Conservation (phyloP, 2,329 filamentous ascomycete species). For the Penicillium sp. region DNA sequence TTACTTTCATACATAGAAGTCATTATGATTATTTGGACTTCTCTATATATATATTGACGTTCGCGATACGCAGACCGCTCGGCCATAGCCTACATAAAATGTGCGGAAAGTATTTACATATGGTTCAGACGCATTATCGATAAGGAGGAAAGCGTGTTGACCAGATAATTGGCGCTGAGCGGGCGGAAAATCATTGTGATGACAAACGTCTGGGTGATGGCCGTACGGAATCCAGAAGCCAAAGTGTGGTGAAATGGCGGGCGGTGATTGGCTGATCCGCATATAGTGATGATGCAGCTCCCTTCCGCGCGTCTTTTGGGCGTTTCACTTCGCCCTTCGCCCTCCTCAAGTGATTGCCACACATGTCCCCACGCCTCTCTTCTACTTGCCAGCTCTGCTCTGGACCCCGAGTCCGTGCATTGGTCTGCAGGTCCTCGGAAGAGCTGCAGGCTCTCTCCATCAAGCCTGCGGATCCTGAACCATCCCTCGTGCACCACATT, state of each 20-base stretch:
- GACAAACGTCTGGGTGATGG: background rate
- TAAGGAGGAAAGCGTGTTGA: background rate
- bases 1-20: no score
- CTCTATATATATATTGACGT: no score
- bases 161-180: background rate
- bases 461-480: background rate
- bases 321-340: slow-evolving; percentile 5
- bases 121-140: background rate
- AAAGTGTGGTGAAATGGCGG: slow-evolving; percentile 26
- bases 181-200: slow-evolving; percentile 5
- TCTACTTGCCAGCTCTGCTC: slow-evolving; percentile 22
- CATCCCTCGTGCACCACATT: slow-evolving; percentile 10
- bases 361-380: slow-evolving; percentile 26
- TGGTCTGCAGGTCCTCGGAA: slow-evolving; percentile 12
- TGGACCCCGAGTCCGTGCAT: slow-evolving; percentile 1
- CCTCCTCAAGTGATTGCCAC: slow-evolving; percentile 19
- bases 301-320: slow-evolving; percentile 9
- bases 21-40: no score
- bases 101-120: no score
- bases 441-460: slow-evolving; percentile 8
- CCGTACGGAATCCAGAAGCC: slow-evolving; percentile 18
- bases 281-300: slow-evolving; percentile 16
- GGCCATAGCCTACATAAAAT: no score
- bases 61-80: no score
- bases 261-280: slow-evolving; percentile 27